A percentile compares a stretch with the other conserved stretches of the same genome.
phyloP scores from a whole-genome alignment of 2,329 filamentous ascomycete genomes.

The Calonectria fujianensis region DNA sequence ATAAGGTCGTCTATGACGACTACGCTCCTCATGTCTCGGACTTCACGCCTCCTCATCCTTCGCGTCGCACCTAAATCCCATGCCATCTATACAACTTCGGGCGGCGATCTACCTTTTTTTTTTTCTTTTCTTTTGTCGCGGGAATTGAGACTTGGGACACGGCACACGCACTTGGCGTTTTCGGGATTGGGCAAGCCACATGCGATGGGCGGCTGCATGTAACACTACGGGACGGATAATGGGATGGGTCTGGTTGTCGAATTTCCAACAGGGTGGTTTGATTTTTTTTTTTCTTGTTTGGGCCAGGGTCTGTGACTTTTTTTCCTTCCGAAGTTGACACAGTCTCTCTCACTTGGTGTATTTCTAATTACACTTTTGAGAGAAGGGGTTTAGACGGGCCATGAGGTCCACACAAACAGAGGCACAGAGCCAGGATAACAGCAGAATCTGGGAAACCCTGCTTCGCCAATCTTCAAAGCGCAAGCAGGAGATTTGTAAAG shows the following conservation, averaged over 20 bases:
- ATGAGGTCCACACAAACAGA: conserved; percentile 28
- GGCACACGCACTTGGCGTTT: conserved; percentile 49
- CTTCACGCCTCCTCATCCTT: conserved; percentile 22
- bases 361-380: conserved; percentile 5
- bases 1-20: conserved; percentile 56
- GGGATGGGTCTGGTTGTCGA: conserved; percentile 34
- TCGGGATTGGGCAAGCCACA: conserved; percentile 41
- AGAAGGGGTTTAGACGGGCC: conserved; percentile 16
- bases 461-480: conserved; percentile 25
- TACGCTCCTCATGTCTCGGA: conserved; percentile 57
- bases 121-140: conserved; percentile 25
- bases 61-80: conserved; percentile 4
- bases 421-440: conserved; percentile 20
- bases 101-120: neutral
- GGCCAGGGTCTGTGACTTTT: conserved; percentile 33
- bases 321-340: conserved; percentile 1
- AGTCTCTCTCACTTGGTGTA: conserved; percentile 5
- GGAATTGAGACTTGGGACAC: conserved; percentile 43
- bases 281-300: conserved; percentile 21
- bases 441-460: conserved; percentile 18
- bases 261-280: conserved; percentile 37
- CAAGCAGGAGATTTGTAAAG: neutral
- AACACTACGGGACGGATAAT: conserved; percentile 45
- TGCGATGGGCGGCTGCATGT: conserved; percentile 45
- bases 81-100: neutral